Evolutionary conservation across 1,139 yeast genomes (phyloP), one percentile per base, ranked within the genome.

Genomic region (Candida glucosophila): DNA sequence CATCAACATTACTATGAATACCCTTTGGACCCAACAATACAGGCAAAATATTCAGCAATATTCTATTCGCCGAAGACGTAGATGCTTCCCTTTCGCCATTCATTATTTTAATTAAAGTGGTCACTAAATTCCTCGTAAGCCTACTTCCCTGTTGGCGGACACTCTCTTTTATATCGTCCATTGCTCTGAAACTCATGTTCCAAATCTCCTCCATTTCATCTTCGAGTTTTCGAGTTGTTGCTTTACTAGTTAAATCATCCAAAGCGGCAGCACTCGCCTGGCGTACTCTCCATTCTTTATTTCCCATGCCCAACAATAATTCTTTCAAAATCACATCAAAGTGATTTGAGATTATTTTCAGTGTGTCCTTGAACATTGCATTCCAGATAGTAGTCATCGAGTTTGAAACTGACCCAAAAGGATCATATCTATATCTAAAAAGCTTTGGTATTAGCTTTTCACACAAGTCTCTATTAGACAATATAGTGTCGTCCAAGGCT

Each of bases 141-240:
- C 66, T 70, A 26, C 67, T 54, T 7, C 94, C 97, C 28, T 85
- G 93, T 30, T 72, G 72, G 25, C 97, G 66, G 4, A 90, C 97
- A 54, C 93, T 82, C 25, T 85, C 96, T 47, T 90, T 90, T 32
- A 90, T 85, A 55, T 90, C 98, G 53, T 90, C 98, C 70, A 88
- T 73, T 1, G 74, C 73, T 43, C 98, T 68, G 56, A 90, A 88
- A 29, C 92, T 76, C 82, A 82, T 77, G 5, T 68, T 64, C 97
- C 96, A 88, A 17, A 90, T 73, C 5, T 73, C 73, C 32, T 80
- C 80, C 29, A 83, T 48, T 11, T 58, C 46, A 5, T 49, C 42
- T 25, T 73, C 75, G 39, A 79, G 81, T 6, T 49, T 55, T 8
- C 66, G 73, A 22, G 73, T 47, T 2, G 76, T 66, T 17, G 70